Evolutionary conservation across 768 basidiomycete species (phyloP).

Genomic region (Obba rivulosa): DNA sequence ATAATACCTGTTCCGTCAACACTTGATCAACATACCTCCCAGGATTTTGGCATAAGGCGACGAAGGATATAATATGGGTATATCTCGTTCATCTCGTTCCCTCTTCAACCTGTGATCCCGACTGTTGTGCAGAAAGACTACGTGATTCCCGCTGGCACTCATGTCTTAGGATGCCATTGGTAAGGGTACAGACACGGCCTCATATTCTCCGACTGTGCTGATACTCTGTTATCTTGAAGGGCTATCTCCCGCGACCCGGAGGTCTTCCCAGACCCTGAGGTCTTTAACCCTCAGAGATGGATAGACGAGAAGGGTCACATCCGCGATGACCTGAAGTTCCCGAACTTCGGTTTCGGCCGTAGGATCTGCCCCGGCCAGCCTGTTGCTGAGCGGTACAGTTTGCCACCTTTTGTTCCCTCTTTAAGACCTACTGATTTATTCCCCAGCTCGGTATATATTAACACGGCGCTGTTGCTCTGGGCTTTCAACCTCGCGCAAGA

Average conservation of each 20-base stretch:
- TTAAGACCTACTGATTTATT: neutral
- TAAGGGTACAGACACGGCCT: conserved; percentile 7
- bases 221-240: neutral
- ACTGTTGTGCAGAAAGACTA: conserved; percentile 24
- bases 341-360: conserved; percentile 19
- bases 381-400: conserved; percentile 35
- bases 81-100: neutral
- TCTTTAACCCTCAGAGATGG: conserved; percentile 45
- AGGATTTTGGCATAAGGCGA: conserved; percentile 62
- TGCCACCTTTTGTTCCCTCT: neutral
- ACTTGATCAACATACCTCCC: conserved; percentile 17
- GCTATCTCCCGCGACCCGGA: conserved; percentile 17
- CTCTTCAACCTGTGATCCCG: neutral
- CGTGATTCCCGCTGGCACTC: conserved; percentile 35
- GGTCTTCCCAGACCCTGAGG: conserved; percentile 36
- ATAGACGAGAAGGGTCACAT: conserved; percentile 18
- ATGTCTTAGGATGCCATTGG: conserved; percentile 35
- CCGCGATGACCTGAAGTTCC: conserved; percentile 2
- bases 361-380: conserved; percentile 66
- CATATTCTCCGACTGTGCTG: neutral
- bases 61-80: conserved; percentile 60
- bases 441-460: conserved; percentile 54
- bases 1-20: neutral
- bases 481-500: conserved; percentile 54
- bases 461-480: conserved; percentile 59